These are phyloP conservation scores for Monilinia polystroma DNA, from an alignment of 2,329 filamentous ascomycete species.

Conservation along the genomic window DNA sequence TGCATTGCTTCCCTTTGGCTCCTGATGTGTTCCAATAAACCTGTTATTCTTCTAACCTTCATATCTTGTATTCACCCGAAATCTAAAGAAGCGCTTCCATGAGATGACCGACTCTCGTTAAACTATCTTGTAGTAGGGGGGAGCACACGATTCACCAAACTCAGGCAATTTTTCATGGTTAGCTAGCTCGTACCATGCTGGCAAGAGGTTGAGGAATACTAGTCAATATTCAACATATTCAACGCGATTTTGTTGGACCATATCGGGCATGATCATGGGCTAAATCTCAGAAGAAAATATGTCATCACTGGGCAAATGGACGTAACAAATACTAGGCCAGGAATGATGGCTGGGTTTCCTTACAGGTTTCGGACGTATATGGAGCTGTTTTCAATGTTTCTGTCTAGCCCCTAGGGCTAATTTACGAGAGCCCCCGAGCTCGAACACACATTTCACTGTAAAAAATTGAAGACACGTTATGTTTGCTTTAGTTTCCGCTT, in stretches of 20 bases:
- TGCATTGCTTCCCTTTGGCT: not conserved
- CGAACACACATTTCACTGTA: not conserved
- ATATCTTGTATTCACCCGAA: not conserved
- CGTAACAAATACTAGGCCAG: not conserved
- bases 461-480: not conserved
- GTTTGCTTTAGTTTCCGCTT: slow-evolving; percentile 22
- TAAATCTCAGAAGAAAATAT: not conserved
- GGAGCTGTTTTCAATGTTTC: not conserved
- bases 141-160: not conserved
- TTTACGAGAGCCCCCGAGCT: not conserved
- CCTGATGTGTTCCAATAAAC: not conserved
- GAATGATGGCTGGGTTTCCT: not conserved
- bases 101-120: not conserved
- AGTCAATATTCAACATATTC: not conserved
- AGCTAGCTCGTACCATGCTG: not conserved
- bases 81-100: not conserved
- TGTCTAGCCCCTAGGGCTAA: not conserved
- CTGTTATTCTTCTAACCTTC: not conserved
- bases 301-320: not conserved
- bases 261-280: no score
- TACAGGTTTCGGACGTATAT: not conserved
- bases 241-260: not conserved
- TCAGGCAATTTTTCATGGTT: not conserved
- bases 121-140: not conserved
- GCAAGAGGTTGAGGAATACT: not conserved